phyloP scores from a whole-genome alignment of 495 filamentous ascomycete species.

The Delitschia confertaspora region DNA sequence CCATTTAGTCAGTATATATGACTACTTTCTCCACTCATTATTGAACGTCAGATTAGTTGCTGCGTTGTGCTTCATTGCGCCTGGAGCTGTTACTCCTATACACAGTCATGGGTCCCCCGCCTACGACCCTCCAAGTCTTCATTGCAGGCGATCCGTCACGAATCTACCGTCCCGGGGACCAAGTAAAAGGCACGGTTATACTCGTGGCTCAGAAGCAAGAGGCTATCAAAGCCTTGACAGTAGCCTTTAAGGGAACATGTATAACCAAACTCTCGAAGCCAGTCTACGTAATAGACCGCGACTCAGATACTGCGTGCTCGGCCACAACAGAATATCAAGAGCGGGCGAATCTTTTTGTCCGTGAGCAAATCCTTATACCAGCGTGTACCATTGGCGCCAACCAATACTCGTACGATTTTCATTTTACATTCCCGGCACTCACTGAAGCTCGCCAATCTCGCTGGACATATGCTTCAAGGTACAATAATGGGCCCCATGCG shows the following conservation, averaged over 20 bases:
- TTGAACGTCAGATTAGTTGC: no score
- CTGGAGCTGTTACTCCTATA: not conserved
- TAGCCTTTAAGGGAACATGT: conserved; percentile 21
- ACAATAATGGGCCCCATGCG: conserved; percentile 10
- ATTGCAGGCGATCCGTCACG: conserved; percentile 16
- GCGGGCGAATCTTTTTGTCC: conserved; percentile 10
- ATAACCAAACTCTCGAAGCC: conserved; percentile 20
- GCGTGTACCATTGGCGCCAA: conserved; percentile 8
- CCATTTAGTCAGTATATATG: no score
- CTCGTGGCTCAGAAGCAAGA: conserved; percentile 11
- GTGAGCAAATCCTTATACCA: conserved; percentile 7
- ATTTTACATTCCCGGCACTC: conserved; percentile 22
- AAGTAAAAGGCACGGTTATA: conserved; percentile 20
- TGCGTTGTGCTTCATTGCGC: no score
- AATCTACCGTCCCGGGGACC: conserved; percentile 18
- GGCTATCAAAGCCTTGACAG: conserved; percentile 11
- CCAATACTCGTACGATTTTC: conserved; percentile 20
- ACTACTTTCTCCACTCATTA: no score
- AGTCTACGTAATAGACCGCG: conserved; percentile 13
- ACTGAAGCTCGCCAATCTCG: conserved; percentile 13
- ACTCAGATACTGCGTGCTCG: not conserved
- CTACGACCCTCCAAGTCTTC: conserved; percentile 8
- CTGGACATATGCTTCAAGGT: conserved; percentile 15
- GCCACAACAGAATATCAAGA: conserved; percentile 8
- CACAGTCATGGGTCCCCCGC: not conserved